phyloP scores from a whole-genome alignment of 345 rosid species.

The Firmiana major region DNA sequence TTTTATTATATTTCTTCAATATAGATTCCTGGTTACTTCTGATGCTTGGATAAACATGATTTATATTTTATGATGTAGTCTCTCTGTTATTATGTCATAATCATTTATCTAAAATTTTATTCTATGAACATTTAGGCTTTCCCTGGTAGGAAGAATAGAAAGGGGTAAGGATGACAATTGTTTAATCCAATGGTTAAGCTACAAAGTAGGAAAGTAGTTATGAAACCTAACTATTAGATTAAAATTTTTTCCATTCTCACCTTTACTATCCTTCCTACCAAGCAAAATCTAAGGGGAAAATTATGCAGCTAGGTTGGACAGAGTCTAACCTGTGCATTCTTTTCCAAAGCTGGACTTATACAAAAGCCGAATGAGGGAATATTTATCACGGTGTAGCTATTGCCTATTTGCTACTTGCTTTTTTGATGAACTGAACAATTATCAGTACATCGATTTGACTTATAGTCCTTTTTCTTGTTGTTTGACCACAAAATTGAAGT shows the following conservation, averaged over 20 bases:
- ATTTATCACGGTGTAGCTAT: slow-evolving; percentile 1
- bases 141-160: background rate
- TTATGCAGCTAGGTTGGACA: background rate
- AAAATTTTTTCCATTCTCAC: background rate
- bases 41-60: background rate
- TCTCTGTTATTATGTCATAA: background rate
- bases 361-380: background rate
- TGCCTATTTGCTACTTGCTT: background rate
- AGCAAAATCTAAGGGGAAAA: background rate
- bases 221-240: background rate
- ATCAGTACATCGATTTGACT: slow-evolving; percentile 9
- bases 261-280: background rate
- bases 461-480: background rate
- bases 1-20: background rate
- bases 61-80: background rate
- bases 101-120: background rate
- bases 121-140: background rate
- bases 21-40: background rate
- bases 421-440: background rate
- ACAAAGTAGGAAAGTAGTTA: background rate
- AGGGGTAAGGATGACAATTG: background rate
- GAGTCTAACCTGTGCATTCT: too few species aligned
- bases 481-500: slow-evolving; percentile 32
- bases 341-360: background rate
- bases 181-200: background rate